phyloP scores from a whole-genome alignment of 495 filamentous ascomycete genomes.

The Penicilliopsis zonata region DNA sequence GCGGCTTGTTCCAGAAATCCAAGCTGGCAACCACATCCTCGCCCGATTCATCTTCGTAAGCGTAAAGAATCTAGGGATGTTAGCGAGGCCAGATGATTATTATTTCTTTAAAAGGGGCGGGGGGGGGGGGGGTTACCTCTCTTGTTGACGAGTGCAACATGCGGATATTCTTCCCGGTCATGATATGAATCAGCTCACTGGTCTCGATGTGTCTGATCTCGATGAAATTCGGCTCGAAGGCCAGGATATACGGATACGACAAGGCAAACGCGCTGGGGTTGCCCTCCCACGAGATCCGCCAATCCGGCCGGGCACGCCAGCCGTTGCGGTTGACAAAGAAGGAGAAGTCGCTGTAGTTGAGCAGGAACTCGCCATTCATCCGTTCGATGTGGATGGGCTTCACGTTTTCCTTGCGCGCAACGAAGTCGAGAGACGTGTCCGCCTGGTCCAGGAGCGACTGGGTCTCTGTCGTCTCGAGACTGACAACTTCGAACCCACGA shows the following conservation, averaged over 20 bases:
- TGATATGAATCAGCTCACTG: slow-evolving; percentile 78
- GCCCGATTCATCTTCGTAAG: slow-evolving; percentile 89
- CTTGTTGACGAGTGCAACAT: slow-evolving; percentile 94
- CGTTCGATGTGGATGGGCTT: slow-evolving; percentile 98
- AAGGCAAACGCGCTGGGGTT: slow-evolving; percentile 82
- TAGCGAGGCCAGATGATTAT: slow-evolving; percentile 5
- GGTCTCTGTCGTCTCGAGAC: slow-evolving; percentile 90
- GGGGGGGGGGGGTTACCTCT: slow-evolving; percentile 53
- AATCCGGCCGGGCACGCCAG: slow-evolving; percentile 91
- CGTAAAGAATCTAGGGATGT: slow-evolving; percentile 66
- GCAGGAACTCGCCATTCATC: slow-evolving; percentile 88
- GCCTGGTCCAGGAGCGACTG: slow-evolving; percentile 96
- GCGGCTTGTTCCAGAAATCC: slow-evolving; percentile 81
- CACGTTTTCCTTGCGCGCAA: slow-evolving; percentile 81
- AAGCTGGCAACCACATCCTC: slow-evolving; percentile 90
- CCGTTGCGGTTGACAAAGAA: slow-evolving; percentile 99
- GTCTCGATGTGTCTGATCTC: slow-evolving; percentile 93
- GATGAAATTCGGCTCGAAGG: slow-evolving; percentile 98
- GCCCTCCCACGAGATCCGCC: slow-evolving; percentile 97
- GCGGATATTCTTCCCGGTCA: slow-evolving; percentile 88
- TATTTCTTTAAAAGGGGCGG: slow-evolving; percentile 1
- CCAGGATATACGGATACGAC: slow-evolving; percentile 89
- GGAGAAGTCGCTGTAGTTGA: slow-evolving; percentile 96
- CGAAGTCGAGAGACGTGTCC: slow-evolving; percentile 95
- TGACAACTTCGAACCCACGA: slow-evolving; percentile 93